These are phyloP conservation scores for Globisporangium camurandrum DNA, from an alignment of 352 stramenopile species.

Conservation along the genomic window DNA sequence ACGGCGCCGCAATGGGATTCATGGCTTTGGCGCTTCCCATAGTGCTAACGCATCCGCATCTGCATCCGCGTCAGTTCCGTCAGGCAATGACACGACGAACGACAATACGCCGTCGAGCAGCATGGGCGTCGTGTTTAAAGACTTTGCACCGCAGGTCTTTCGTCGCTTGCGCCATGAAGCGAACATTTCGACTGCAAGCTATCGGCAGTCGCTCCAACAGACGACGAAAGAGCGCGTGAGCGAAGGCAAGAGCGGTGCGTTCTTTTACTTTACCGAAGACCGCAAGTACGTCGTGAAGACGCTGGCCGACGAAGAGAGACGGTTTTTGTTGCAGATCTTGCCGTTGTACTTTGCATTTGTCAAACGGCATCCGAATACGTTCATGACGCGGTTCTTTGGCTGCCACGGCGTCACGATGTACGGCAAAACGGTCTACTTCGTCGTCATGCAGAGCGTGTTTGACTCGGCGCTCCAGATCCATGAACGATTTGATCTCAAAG, in stretches of 20 bases:
- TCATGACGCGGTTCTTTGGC: constrained; percentile 76
- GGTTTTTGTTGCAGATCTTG: constrained; percentile 66
- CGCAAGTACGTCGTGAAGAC: constrained; percentile 84
- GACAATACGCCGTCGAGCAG: no score
- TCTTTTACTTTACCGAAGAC: constrained; percentile 82
- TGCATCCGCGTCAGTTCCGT: no score
- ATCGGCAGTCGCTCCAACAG: constrained; percentile 58
- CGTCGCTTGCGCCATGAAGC: constrained; percentile 55
- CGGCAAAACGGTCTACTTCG: constrained; percentile 78
- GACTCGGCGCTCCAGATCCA: constrained; percentile 73
- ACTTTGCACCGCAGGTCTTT: constrained; percentile 78
- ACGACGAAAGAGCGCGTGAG: constrained; percentile 75
- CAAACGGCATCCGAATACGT: constrained; percentile 58
- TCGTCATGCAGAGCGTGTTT: constrained; percentile 83
- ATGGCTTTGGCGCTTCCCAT: no score
- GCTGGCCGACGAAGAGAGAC: constrained; percentile 63
- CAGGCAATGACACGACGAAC: no score
- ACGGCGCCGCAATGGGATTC: no score
- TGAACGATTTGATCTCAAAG: constrained; percentile 78
- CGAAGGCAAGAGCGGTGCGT: constrained; percentile 75
- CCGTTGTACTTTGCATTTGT: constrained; percentile 67
- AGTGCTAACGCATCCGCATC: no score
- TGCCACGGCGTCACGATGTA: constrained; percentile 82
- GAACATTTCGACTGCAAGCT: constrained; percentile 53
- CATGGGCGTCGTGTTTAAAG: constrained; percentile 68